Conservation (phyloP, 2,329 filamentous ascomycete genomes). For the Alternaria postmessia region DNA sequence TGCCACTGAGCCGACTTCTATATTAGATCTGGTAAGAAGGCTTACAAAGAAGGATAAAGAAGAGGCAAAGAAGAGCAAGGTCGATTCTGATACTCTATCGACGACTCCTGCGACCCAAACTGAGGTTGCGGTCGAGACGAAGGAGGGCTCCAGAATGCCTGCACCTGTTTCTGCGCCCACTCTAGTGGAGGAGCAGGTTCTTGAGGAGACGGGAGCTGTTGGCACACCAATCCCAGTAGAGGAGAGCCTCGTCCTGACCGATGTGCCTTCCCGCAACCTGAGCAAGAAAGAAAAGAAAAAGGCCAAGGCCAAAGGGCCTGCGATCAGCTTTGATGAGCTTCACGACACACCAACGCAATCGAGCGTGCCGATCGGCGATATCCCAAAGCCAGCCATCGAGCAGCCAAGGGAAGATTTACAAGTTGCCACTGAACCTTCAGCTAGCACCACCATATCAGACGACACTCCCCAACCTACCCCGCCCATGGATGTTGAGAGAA, state of each 20-base stretch:
- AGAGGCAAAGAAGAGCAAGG: conserved; percentile 33
- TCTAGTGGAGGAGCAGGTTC: not conserved
- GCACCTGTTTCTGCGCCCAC: not conserved
- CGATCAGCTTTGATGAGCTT: conserved; percentile 18
- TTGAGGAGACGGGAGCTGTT: conserved; percentile 26
- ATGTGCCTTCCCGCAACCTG: conserved; percentile 21
- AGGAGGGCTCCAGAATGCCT: conserved; percentile 24
- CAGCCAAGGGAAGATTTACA: not conserved
- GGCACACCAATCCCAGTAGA: conserved; percentile 6
- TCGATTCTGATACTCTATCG: conserved; percentile 27
- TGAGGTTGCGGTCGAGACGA: conserved; percentile 32
- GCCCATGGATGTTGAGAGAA: conserved; percentile 1
- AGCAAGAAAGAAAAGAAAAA: conserved; percentile 32
- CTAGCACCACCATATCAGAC: not conserved
- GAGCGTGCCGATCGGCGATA: not conserved
- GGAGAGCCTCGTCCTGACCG: conserved; percentile 2
- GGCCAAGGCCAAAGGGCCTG: conserved; percentile 25
- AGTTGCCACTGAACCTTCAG: not conserved
- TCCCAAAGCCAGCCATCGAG: conserved; percentile 5
- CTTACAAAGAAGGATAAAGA: conserved; percentile 44
- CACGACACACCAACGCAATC: not conserved
- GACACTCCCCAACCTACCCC: not conserved
- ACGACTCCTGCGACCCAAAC: conserved; percentile 36
- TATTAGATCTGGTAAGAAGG: conserved; percentile 39
- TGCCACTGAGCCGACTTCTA: conserved; percentile 24